phyloP scores from a whole-genome alignment of 768 basidiomycete genomes.

The Rhodotorula paludigena region DNA sequence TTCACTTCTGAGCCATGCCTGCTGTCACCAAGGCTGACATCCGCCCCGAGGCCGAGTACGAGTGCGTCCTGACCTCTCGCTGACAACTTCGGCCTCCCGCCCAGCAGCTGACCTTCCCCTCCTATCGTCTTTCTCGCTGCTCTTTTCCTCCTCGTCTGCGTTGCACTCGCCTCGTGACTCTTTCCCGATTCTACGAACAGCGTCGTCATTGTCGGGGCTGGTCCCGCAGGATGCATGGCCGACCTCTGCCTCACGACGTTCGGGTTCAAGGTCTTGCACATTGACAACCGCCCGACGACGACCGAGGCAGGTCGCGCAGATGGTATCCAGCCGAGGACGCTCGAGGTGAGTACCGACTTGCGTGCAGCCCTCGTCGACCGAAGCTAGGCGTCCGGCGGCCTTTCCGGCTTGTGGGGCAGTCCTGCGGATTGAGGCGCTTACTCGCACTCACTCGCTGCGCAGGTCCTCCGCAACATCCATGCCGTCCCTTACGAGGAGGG shows the following conservation, averaged over 20 bases:
- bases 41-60: constrained; percentile 25
- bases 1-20: neutral
- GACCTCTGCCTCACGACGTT: constrained; percentile 39
- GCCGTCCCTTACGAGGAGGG: constrained; percentile 38
- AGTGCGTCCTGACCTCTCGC: constrained; percentile 6
- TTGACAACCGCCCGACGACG: constrained; percentile 28
- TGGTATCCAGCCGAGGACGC: constrained; percentile 41
- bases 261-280: constrained; percentile 41
- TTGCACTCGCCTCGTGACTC: neutral
- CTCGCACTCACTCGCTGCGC: neutral
- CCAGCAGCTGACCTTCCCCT: neutral
- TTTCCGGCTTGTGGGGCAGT: too few species aligned
- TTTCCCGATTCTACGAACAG: neutral
- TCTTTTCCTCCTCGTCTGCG: neutral
- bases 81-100: neutral
- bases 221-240: constrained; percentile 42
- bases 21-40: neutral
- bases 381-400: too few species aligned
- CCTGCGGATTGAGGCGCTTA: too few species aligned
- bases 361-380: too few species aligned
- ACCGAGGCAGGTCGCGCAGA: constrained; percentile 28
- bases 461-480: constrained; percentile 43
- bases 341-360: constrained; percentile 34
- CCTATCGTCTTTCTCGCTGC: too few species aligned
- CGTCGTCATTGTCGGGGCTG: constrained; percentile 36